Evolutionary conservation across 2,329 filamentous ascomycete genomes (phyloP), one percentile per base, ranked within the genome.

Genomic region (Sordariomycetes sp.): DNA sequence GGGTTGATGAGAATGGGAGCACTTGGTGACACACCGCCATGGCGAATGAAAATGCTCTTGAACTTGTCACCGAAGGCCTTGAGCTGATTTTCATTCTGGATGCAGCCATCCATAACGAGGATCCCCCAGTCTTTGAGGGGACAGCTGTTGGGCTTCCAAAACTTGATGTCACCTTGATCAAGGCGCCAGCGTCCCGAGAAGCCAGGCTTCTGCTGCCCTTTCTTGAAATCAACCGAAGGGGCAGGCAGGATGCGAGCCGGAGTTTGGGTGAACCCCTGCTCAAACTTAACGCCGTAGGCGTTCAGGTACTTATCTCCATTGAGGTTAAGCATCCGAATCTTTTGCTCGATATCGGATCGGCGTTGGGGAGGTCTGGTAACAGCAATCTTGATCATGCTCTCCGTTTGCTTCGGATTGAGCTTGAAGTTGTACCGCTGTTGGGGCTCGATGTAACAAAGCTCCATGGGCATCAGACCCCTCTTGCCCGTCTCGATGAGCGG

Each of bases 341-440:
- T 51, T 6, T 35, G 36, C 35, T 57, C 45, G 45, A 96, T 87
- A 15, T 82, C 75, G 0, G 53, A 46, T 43, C 75, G 72, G n/a
- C 92, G 83, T 20, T 77, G 54, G 0, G 55, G 53, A 0, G 92
- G 92, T 2, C 80, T 72, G 6, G 82, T 86, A 5, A 94, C 90
- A 0, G 90, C 88, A 47, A 90, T 86, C 55, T 83, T 90, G 63
- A 98, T 95, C 92, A 98, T 98, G 5, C 71, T 61, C 0, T 80
- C 64, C 0, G 90, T 95, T 60, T 94, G 68, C 0, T 59, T 52
- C 0, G 70, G 64, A 34, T 70, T 70, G 2, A 83, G 53, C 55
- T 82, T 83, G 58, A 64, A 80, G 0, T 64, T 61, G 42, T 80
- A 84, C 0, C 72, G 63, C 50, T 82, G 78, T 49, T 74, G 68